Base-by-base conservation (phyloP, 768 basidiomycete genomes). In the Gloeophyllum trabeum region DNA sequence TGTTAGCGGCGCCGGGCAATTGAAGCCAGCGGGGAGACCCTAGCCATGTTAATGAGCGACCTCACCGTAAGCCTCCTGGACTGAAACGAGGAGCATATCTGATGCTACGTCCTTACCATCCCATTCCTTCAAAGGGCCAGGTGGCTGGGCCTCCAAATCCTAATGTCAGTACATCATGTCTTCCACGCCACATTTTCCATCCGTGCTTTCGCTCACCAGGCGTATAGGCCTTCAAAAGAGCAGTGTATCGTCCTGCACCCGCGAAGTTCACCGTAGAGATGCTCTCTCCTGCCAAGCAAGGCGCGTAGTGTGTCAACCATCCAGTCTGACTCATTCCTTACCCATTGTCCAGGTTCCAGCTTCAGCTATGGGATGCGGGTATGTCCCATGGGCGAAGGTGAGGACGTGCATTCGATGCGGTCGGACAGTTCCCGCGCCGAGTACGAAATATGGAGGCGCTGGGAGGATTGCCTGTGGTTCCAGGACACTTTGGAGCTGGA, bases 381-480 rank as follows among this genome's bases (percentile, higher is more conserved):
- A 35, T 39, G 22, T 18, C 56, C 58, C 25, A 23, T 57, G 25
- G 20, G 12, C 14, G 24, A 24, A 10, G 20, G 12, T 14, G 24
- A 24, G 12, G 43, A 46, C 19, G n/a, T 25, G 19, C 22, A 22
- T 10, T 54, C 61, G 3, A 26, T 42, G 20, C 51, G 41, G 18
- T 58, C 59, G 3, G 46, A 46, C 21, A 10, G 42, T 6, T 61
- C 60, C 1, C 45, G 60, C 36, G 51, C 57, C 6, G 76, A 76
- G 44, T 89, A 90, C 52, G 79, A 81, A 12, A 66, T 90, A 26
- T 86, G 82, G 75, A 68, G 87, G 21, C 65, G 70, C 36, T 90
- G 87, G 87, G 87, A 87, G 44, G 87, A 90, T 51, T 87, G 83
- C 45, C 63, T 90, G 6, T 73, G 67, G 63, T 79, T 88, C 51